Percentiles rank a stretch among this genome's conserved stretches.
Evolutionary conservation across 2,329 filamentous ascomycete species (phyloP).

Genomic region (Macroventuria anomochaeta): DNA sequence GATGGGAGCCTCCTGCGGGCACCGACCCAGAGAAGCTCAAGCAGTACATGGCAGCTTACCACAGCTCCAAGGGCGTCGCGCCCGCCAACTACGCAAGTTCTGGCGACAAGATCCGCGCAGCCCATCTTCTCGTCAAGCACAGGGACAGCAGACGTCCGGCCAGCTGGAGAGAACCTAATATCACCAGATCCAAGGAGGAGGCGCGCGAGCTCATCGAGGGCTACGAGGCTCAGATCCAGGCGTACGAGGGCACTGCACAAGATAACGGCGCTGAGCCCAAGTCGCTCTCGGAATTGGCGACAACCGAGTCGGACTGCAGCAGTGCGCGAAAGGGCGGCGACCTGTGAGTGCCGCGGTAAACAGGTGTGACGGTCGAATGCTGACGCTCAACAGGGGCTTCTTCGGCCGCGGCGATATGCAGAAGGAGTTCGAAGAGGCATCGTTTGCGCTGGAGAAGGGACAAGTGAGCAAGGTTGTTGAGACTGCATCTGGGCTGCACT

Average conservation of each 20-base stretch:
- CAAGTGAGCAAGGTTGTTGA: constrained; percentile 88
- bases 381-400: constrained; percentile 67
- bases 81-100: constrained; percentile 46
- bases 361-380: background rate
- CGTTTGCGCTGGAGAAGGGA: constrained; percentile 86
- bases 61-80: constrained; percentile 65
- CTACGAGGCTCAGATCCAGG: constrained; percentile 77
- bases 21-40: constrained; percentile 94
- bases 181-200: constrained; percentile 87
- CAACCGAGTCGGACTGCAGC: constrained; percentile 91
- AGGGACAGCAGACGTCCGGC: constrained; percentile 83
- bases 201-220: constrained; percentile 77
- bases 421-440: constrained; percentile 95
- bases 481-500: constrained; percentile 90
- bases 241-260: constrained; percentile 60
- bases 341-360: constrained; percentile 61
- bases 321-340: constrained; percentile 94
- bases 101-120: constrained; percentile 86
- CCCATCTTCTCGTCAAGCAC: constrained; percentile 94
- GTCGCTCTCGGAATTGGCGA: constrained; percentile 79
- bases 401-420: constrained; percentile 98
- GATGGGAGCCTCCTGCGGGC: constrained; percentile 90
- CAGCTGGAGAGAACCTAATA: constrained; percentile 90
- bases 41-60: constrained; percentile 88
- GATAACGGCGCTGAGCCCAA: constrained; percentile 26